Conservation (phyloP, 257 asterid species). For the Ajuga chamaepitys region DNA sequence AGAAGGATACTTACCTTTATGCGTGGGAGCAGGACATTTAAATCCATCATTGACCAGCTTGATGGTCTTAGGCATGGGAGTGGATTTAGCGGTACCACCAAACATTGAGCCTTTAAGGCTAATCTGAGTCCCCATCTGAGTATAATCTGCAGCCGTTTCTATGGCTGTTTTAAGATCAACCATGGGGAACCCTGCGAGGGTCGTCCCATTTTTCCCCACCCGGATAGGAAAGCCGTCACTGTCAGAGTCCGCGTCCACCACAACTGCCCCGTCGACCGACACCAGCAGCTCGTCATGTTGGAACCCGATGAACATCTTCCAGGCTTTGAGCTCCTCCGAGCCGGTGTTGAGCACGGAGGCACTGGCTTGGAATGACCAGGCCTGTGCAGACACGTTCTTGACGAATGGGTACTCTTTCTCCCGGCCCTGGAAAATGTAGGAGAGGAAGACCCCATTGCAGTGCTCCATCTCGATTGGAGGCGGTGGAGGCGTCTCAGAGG, state of each 20-base stretch:
- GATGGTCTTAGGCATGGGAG: conserved; percentile 73
- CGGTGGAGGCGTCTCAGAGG: conserved; percentile 14
- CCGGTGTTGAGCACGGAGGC: conserved; percentile 56
- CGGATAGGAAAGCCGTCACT: conserved; percentile 44
- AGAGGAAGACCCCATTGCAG: conserved; percentile 61
- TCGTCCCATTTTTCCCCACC: conserved; percentile 64
- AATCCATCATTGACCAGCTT: conserved; percentile 66
- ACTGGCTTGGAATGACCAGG: conserved; percentile 65
- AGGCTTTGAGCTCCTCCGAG: conserved; percentile 47
- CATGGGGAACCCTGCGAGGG: conserved; percentile 60
- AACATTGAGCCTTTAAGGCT: conserved; percentile 64
- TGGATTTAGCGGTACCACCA: conserved; percentile 31
- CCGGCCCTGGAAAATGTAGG: conserved; percentile 57
- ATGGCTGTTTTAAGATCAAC: conserved; percentile 80
- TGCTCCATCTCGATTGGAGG: conserved; percentile 42
- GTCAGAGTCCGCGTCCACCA: conserved; percentile 47
- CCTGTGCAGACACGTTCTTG: conserved; percentile 73
- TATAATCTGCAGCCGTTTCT: conserved; percentile 70
- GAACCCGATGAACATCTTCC: conserved; percentile 63
- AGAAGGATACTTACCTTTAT: conserved; percentile 16
- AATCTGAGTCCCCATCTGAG: conserved; percentile 58
- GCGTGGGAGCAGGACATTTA: conserved; percentile 62
- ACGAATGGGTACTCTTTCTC: conserved; percentile 68
- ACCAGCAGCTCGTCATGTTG: conserved; percentile 70
- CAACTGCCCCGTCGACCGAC: conserved; percentile 66